phyloP scores from a whole-genome alignment of 1,284 basidiomycete species.

The Athelia sp. region DNA sequence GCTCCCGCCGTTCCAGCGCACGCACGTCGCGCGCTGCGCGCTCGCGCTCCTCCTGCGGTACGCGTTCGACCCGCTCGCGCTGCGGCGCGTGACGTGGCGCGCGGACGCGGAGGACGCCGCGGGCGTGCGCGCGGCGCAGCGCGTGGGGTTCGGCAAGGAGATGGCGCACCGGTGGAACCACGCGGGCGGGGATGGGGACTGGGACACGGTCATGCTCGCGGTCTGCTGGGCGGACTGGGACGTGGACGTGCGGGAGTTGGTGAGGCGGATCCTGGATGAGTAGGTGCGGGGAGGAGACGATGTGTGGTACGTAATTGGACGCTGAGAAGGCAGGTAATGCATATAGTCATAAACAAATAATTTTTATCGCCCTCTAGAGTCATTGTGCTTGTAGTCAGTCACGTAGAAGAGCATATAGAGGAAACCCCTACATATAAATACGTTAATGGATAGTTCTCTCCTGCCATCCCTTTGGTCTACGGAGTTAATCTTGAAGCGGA shows the following conservation, averaged over 20 bases:
- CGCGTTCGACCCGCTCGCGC: conserved; percentile 19
- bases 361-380: no score
- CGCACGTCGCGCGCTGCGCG: conserved; percentile 29
- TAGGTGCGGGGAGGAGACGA: no score
- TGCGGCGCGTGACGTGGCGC: conserved; percentile 33
- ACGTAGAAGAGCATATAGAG: no score
- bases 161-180: conserved; percentile 25
- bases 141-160: conserved; percentile 30
- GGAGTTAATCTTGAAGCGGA: no score
- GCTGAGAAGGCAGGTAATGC: no score
- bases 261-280: no score
- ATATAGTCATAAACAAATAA: no score
- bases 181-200: conserved; percentile 13
- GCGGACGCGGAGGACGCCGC: conserved; percentile 24
- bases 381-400: no score
- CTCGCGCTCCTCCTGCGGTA: conserved; percentile 26
- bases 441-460: no score
- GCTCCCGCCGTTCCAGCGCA: conserved; percentile 17
- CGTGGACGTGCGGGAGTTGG: neutral
- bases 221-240: conserved; percentile 30
- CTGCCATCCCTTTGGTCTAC: no score
- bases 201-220: conserved; percentile 22
- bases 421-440: no score
- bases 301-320: no score
- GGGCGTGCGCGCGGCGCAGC: conserved; percentile 23